A percentile compares a stretch with the other conserved stretches of the same genome.
Evolutionary conservation across 305 asterid genomes (phyloP).

Genomic region (Fraxinus latifolia): DNA sequence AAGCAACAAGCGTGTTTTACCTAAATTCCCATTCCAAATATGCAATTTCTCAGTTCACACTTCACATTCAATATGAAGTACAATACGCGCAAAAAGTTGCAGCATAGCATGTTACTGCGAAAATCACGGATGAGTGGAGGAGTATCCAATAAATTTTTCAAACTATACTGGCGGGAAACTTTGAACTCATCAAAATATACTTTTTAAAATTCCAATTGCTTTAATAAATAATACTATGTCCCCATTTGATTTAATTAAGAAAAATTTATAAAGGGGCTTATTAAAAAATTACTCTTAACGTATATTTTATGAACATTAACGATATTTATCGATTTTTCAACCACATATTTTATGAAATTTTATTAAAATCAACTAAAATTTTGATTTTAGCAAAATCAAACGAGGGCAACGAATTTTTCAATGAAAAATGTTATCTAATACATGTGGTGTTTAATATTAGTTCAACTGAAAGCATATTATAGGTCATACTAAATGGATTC

Average conservation of each 20-base stretch:
- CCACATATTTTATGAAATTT: not conserved
- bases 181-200: not conserved
- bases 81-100: not conserved
- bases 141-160: not conserved
- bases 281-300: too few species aligned
- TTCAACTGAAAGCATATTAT: not conserved
- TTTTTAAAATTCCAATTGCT: not conserved
- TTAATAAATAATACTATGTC: not conserved
- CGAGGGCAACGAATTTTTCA: not conserved
- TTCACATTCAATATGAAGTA: not conserved
- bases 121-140: conserved; percentile 38
- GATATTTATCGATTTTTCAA: not conserved
- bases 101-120: conserved; percentile 31
- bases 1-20: not conserved
- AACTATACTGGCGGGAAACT: conserved; percentile 8
- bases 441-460: not conserved
- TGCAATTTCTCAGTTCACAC: conserved; percentile 4
- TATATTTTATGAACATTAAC: not conserved
- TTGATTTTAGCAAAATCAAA: not conserved
- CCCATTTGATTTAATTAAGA: not conserved
- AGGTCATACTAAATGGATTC: not conserved
- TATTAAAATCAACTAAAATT: too few species aligned
- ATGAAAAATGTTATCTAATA: not conserved
- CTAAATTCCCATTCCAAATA: not conserved
- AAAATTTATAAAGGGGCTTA: not conserved